Conservation (phyloP, 1,284 basidiomycete genomes). For the Melampsora occidentalis region DNA sequence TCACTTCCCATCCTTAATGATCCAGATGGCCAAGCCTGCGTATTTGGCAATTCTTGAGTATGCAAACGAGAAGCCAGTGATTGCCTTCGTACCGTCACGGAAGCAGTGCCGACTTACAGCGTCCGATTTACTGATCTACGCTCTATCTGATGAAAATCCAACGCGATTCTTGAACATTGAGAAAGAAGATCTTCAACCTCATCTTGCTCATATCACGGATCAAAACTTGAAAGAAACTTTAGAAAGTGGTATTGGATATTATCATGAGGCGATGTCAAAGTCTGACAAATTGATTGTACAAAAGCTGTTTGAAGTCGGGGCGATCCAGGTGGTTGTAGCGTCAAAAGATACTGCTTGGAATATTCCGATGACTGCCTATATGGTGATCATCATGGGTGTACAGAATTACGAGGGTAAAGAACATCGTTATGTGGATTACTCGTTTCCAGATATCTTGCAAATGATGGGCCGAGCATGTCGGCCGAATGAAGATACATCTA, state of each 20-base stretch:
- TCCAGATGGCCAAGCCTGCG: conserved; percentile 97
- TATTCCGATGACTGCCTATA: conserved; percentile 84
- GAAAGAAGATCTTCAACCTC: conserved; percentile 74
- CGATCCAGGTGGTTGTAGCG: conserved; percentile 89
- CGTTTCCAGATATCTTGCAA: conserved; percentile 93
- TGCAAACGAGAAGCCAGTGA: conserved; percentile 77
- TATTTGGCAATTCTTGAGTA: conserved; percentile 91
- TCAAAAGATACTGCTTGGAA: conserved; percentile 97
- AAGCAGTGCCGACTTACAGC: conserved; percentile 91
- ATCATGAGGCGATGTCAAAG: conserved; percentile 87
- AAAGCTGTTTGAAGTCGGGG: conserved; percentile 86
- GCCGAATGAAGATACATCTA: conserved; percentile 76
- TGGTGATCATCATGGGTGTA: conserved; percentile 98
- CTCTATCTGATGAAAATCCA: conserved; percentile 77
- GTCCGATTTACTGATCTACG: conserved; percentile 85
- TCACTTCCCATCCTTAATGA: conserved; percentile 97
- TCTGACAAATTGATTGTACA: conserved; percentile 92
- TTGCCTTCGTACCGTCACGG: conserved; percentile 88
- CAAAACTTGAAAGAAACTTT: conserved; percentile 73
- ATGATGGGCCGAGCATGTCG: conserved; percentile 98
- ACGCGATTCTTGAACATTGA: conserved; percentile 89
- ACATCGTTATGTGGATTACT: conserved; percentile 95
- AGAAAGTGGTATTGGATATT: conserved; percentile 88
- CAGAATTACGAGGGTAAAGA: conserved; percentile 81
- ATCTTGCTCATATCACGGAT: conserved; percentile 81